A percentile compares a stretch with the other conserved stretches of the same genome.
Conservation (phyloP, 106 monocot genomes). For the Cymbidium sinense region DNA sequence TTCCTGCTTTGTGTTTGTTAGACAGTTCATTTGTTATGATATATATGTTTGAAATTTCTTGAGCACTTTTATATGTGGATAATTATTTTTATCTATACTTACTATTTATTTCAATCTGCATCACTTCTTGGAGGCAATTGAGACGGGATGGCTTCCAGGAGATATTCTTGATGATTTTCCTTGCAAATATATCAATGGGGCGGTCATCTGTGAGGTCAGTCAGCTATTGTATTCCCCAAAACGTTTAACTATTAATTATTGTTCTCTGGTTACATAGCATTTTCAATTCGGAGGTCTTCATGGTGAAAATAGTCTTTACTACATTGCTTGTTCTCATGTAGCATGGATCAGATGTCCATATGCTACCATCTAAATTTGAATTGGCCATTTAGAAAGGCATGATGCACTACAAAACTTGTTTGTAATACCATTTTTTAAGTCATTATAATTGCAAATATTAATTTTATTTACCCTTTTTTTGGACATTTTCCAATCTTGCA, state of each 20-base stretch:
- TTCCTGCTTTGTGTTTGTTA: not conserved
- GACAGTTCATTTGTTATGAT: not conserved
- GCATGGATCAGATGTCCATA: not conserved
- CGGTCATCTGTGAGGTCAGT: constrained; percentile 84
- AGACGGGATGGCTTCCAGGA: constrained; percentile 78
- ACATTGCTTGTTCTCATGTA: not conserved
- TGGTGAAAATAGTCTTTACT: not conserved
- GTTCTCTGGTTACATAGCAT: not conserved
- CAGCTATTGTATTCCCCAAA: not conserved
- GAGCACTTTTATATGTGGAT: not conserved
- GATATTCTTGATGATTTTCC: constrained; percentile 95
- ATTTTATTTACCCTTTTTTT: not conserved
- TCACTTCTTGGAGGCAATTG: constrained; percentile 62
- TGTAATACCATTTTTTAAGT: not conserved
- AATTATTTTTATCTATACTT: not conserved
- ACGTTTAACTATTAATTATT: not conserved
- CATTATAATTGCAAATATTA: not conserved
- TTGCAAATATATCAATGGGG: constrained; percentile 71
- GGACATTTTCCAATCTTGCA: not conserved
- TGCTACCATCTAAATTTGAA: not conserved
- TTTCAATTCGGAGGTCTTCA: not conserved
- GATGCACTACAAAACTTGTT: not conserved
- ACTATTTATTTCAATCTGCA: not conserved
- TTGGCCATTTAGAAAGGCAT: not conserved
- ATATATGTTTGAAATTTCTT: not conserved